Evolutionary conservation across 805 yeast genomes (phyloP), one percentile per base, ranked within the genome.

Genomic region (Candida krabiensis): DNA sequence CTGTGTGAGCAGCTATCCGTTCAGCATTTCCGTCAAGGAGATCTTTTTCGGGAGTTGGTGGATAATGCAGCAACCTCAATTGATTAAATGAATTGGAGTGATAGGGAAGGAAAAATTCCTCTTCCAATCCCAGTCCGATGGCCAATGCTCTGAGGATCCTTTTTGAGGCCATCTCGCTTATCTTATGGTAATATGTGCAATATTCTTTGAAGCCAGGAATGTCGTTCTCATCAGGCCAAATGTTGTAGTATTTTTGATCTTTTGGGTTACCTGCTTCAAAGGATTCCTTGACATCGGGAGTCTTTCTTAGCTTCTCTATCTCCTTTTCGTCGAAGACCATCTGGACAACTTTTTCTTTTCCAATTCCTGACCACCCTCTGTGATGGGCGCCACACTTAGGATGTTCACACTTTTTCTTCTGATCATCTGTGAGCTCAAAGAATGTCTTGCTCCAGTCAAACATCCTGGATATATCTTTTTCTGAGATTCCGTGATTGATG

Each of bases 1-100:
- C 71, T 3, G 68, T 63, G 42, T 66, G 71, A 2, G 69, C 66
- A 6, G 67, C 69, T 37, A 64, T 61, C n/a, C 70, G 60, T 35
- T 60, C 57, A 33, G 58, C 55, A 17, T 53, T 51, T 4, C 54
- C 61, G 3, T 44, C 49, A 4, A 50, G 37, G 15, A 57, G 51
- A 9, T 54, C 60, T 26, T 55, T 56, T 4, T 47, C 56, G 4
- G 66, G 61, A 4, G 48, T 38, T 15, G 52, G 47, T 16, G 56
- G 56, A 30, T 66, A 66, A 37, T 63, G 69, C n/a, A 64, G 43
- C 24, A 64, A 33, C 32, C 70, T 50, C 12, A 58, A 43, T 15
- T 57, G 58, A 24, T 62, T 58, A 35, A 52, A 46, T 4, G 64
- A 56, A 5, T 51, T 50, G 5, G 53, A 44, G 23, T 55, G 50